Evolutionary conservation across 148 eudicot genomes (phyloP).

Genomic region (Rhododendron griersonianum): DNA sequence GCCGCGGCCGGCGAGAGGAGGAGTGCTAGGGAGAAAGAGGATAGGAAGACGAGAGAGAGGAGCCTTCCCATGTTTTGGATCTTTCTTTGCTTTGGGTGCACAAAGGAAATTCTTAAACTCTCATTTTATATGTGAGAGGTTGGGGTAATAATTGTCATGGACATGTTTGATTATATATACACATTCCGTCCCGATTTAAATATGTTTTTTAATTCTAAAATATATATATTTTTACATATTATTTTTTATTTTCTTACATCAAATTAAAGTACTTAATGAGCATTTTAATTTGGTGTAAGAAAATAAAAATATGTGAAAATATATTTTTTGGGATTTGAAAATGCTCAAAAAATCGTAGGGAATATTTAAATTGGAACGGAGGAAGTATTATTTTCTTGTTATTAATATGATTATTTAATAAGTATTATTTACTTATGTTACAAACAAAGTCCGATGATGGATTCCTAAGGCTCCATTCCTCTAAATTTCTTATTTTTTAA

Average conservation of each 20-base stretch:
- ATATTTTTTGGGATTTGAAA: no score
- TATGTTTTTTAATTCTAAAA: no score
- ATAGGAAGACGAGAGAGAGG: slow-evolving; percentile 1
- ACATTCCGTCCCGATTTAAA: neutral
- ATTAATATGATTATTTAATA: no score
- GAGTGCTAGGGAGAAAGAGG: neutral
- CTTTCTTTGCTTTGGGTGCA: neutral
- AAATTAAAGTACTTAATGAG: no score
- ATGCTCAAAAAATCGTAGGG: no score
- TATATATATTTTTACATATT: neutral
- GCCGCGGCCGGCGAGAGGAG: neutral
- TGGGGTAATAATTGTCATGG: neutral
- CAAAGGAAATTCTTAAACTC: neutral
- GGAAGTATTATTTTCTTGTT: no score
- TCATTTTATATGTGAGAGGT: neutral
- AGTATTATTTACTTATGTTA: neutral
- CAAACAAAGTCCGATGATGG: neutral
- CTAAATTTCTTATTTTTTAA: no score
- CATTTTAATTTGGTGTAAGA: no score
- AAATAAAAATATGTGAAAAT: no score
- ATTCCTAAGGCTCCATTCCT: no score
- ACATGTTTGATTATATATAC: no score
- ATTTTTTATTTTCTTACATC: neutral
- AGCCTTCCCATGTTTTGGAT: slow-evolving; percentile 1
- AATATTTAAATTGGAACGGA: no score